Percentiles rank a stretch among this genome's conserved stretches.
Evolutionary conservation across 305 asterid genomes (phyloP).

Genomic region (Caryopteris hybrid): DNA sequence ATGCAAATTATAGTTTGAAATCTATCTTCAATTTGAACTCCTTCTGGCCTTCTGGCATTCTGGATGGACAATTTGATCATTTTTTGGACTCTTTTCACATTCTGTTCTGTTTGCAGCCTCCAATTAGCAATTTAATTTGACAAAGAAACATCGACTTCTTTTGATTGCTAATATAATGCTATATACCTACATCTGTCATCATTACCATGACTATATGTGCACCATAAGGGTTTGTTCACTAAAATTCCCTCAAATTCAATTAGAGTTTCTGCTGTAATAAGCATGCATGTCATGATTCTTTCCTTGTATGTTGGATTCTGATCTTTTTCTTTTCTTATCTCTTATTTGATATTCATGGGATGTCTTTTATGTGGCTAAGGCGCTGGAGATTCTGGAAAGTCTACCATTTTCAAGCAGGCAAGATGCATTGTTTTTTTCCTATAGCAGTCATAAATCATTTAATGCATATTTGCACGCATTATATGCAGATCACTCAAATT

Average conservation of each 20-base stretch:
- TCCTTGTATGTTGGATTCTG: not conserved
- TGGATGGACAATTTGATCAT: not conserved
- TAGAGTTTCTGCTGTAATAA: too few relatives aligned
- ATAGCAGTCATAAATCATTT: not conserved
- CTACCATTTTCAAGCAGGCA: conserved; percentile 99
- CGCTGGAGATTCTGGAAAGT: conserved; percentile 98
- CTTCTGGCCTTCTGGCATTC: not conserved
- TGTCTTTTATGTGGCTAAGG: conserved; percentile 38
- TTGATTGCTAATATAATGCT: not conserved
- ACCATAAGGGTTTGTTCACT: too few relatives aligned
- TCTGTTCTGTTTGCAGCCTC: not conserved
- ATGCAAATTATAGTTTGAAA: not conserved
- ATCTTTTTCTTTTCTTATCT: too few relatives aligned
- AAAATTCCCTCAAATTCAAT: too few relatives aligned
- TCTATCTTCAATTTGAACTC: not conserved
- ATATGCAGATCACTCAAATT: conserved; percentile 1
- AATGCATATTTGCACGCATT: not conserved
- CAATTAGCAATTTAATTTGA: not conserved
- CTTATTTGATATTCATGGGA: conserved; percentile 10
- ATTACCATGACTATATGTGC: too few relatives aligned
- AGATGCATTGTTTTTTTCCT: too few relatives aligned
- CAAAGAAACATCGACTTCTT: not conserved
- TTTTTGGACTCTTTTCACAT: not conserved
- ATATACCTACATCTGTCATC: too few relatives aligned
- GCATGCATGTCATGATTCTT: not conserved